Conservation (phyloP, 2,329 filamentous ascomycete genomes). For the Neophaeococcomyces aloes region DNA sequence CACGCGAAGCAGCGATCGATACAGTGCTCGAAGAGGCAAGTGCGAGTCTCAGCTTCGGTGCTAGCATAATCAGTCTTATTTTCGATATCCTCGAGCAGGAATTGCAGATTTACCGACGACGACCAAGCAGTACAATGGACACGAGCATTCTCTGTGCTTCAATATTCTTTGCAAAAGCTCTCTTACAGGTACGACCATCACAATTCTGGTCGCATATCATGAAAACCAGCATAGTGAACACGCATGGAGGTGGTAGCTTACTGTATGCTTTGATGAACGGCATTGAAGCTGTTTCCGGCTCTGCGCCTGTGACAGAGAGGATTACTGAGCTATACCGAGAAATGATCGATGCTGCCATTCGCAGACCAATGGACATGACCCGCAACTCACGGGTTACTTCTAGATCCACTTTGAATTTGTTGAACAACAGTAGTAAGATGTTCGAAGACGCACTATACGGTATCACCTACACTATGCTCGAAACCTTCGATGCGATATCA, state of each 20-base stretch:
- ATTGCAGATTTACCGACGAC: conserved; percentile 39
- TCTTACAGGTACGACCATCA: conserved; percentile 63
- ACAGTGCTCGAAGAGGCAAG: conserved; percentile 41
- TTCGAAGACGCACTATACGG: conserved; percentile 49
- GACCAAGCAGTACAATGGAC: conserved; percentile 53
- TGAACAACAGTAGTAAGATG: conserved; percentile 35
- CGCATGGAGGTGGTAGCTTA: conserved; percentile 63
- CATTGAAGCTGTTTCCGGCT: conserved; percentile 55
- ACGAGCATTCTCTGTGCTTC: conserved; percentile 62
- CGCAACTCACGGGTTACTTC: background rate
- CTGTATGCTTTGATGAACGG: conserved; percentile 70
- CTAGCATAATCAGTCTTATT: conserved; percentile 69
- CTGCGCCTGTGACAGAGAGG: background rate
- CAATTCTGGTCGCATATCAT: conserved; percentile 84
- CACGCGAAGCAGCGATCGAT: conserved; percentile 29
- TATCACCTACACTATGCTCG: conserved; percentile 64
- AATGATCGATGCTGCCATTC: conserved; percentile 63
- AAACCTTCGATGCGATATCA: conserved; percentile 73
- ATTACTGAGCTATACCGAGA: conserved; percentile 54
- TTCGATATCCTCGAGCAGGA: conserved; percentile 74
- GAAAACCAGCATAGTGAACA: conserved; percentile 67
- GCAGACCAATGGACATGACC: conserved; percentile 15
- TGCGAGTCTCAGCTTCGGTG: conserved; percentile 36
- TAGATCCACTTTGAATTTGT: conserved; percentile 4
- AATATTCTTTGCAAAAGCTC: conserved; percentile 65